A percentile compares a stretch with the other conserved stretches of the same genome.
phyloP scores from a whole-genome alignment of 2,329 filamentous ascomycete species.

The Didymellaceae sp. region DNA sequence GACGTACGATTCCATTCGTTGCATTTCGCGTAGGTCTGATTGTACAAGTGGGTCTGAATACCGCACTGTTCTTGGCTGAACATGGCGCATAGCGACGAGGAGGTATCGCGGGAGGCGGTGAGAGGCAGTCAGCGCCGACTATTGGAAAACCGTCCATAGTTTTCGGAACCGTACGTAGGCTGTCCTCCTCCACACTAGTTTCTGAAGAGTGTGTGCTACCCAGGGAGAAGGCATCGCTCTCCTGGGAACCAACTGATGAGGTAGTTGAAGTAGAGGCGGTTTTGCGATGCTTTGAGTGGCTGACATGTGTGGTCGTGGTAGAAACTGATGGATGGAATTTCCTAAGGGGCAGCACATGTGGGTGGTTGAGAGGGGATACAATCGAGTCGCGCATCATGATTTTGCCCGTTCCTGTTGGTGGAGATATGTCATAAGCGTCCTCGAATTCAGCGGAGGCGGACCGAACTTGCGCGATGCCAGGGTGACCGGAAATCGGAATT shows the following conservation, averaged over 20 bases:
- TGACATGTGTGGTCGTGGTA: neutral
- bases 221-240: slow-evolving; percentile 47
- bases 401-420: slow-evolving; percentile 37
- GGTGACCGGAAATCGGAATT: slow-evolving; percentile 34
- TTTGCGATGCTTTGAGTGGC: slow-evolving; percentile 18
- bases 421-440: slow-evolving; percentile 38
- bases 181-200: slow-evolving; percentile 48
- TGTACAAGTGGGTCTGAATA: slow-evolving; percentile 39
- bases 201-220: slow-evolving; percentile 50
- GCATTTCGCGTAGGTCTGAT: slow-evolving; percentile 21
- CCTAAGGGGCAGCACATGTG: slow-evolving; percentile 22
- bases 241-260: slow-evolving; percentile 47
- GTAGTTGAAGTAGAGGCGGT: slow-evolving; percentile 27
- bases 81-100: slow-evolving; percentile 37
- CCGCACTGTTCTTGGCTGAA: slow-evolving; percentile 26
- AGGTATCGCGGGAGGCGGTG: slow-evolving; percentile 24
- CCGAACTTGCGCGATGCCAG: slow-evolving; percentile 28
- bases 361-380: slow-evolving; percentile 40
- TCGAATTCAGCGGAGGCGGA: slow-evolving; percentile 30
- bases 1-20: slow-evolving; percentile 18
- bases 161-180: slow-evolving; percentile 16
- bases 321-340: slow-evolving; percentile 19
- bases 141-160: slow-evolving; percentile 6
- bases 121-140: slow-evolving; percentile 3
- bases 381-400: slow-evolving; percentile 34